Evolutionary conservation across 2,329 filamentous ascomycete genomes (phyloP), one percentile per base, ranked within the genome.

Genomic region (Penicillium sp.): DNA sequence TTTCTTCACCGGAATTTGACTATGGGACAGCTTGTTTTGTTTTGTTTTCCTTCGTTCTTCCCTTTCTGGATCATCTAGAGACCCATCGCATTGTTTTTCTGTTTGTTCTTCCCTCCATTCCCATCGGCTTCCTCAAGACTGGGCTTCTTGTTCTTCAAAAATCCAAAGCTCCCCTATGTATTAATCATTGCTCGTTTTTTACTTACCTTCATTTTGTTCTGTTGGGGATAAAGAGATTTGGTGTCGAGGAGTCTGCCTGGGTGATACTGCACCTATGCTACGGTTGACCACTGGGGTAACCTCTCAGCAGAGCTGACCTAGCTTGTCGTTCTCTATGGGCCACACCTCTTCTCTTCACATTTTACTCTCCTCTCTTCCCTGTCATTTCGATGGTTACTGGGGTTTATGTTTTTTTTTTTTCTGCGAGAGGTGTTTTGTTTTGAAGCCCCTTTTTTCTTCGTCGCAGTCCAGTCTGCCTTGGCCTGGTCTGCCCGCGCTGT

Each of bases 111-210:
- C 7, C 19, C 42, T 22, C 16, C 53, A 25, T 16, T 55, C 13
- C 38, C 48, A 37, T 49, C 35, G 30, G 25, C 42, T 22, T n/a
- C 43, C 35, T 51, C 42, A 8, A 46, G 53, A 53, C 49, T 57
- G 58, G 51, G 40, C 51, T 57, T 56, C 53, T 38, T 40, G 16
- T 48, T 26, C n/a, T 28, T 48, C 7, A 25, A 30, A 30, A 51
- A 51, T 51, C n/a, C 8, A 49, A 28, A 25, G 59, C 59, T 63
- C 57, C 54, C 68, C 65, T 68, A 69, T 60, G 66, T 68, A 69
- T 60, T 68, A 65, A 69, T 69, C 48, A 22, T 22, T 22, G 19
- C 19, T 22, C 19, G 19, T 22, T 22, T 22, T 22, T 22, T 22
- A 22, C 19, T 59, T 26, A 54, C 42, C 61, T 30, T 56, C 33